Evolutionary conservation across 805 yeast genomes (phyloP).

Genomic region (Wickerhamomyces alni): DNA sequence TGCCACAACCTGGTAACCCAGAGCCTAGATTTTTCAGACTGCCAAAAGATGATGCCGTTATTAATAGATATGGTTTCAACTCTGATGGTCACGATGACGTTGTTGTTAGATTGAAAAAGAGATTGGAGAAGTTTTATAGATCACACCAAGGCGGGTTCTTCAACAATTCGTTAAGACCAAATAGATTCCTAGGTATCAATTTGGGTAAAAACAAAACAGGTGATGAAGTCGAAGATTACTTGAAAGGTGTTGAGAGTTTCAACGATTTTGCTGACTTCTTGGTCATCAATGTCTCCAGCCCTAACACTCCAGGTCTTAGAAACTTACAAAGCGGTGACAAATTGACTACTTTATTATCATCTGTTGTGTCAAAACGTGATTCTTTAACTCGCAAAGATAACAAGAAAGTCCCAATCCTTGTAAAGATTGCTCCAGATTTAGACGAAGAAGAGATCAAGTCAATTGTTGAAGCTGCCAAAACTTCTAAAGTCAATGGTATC

Average conservation of each 20-base stretch:
- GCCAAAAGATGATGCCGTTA: constrained; percentile 81
- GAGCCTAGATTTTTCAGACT: constrained; percentile 85
- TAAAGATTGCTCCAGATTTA: constrained; percentile 92
- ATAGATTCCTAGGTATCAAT: constrained; percentile 72
- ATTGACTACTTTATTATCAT: constrained; percentile 57
- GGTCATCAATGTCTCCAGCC: constrained; percentile 89
- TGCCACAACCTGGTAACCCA: constrained; percentile 95
- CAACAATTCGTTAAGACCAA: constrained; percentile 48
- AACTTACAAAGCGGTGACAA: constrained; percentile 75
- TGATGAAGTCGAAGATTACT: constrained; percentile 83
- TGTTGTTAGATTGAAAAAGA: constrained; percentile 54
- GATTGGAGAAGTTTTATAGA: constrained; percentile 41
- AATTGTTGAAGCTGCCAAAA: constrained; percentile 75
- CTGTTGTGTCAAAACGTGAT: constrained; percentile 69
- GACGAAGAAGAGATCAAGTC: constrained; percentile 73
- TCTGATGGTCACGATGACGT: constrained; percentile 83
- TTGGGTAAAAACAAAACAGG: constrained; percentile 91
- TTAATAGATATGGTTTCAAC: constrained; percentile 92
- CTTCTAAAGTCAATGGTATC: constrained; percentile 81
- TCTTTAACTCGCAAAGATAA: constrained; percentile 35
- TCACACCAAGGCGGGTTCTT: constrained; percentile 20
- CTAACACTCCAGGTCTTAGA: constrained; percentile 93
- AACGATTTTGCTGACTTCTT: constrained; percentile 85
- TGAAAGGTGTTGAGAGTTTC: constrained; percentile 74
- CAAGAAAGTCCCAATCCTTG: constrained; percentile 70